Evolutionary conservation across 805 yeast genomes (phyloP).

Genomic region (Huiozyma naganishii): DNA sequence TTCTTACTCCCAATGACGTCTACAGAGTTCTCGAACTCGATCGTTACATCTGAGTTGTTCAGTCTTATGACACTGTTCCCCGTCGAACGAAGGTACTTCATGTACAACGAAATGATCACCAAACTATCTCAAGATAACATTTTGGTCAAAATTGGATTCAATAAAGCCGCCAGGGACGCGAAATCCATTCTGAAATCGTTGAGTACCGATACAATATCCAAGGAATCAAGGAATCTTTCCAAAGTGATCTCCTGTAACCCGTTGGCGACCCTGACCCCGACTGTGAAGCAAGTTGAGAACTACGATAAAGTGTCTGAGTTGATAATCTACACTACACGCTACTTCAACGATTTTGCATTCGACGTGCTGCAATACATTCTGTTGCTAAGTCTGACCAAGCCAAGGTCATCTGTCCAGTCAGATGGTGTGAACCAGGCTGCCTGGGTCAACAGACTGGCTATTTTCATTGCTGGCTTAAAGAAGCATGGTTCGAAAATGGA

Average conservation of each 20-base stretch:
- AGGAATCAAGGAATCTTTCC: slow-evolving; percentile 64
- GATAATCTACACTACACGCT: slow-evolving; percentile 67
- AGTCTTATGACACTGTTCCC: slow-evolving; percentile 43
- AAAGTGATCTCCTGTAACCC: slow-evolving; percentile 70
- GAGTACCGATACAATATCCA: slow-evolving; percentile 65
- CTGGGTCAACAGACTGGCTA: slow-evolving; percentile 79
- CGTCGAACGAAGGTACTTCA: slow-evolving; percentile 53
- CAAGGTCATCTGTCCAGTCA: slow-evolving; percentile 54
- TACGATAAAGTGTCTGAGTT: slow-evolving; percentile 77
- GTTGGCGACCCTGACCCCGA: slow-evolving; percentile 57
- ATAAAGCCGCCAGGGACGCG: slow-evolving; percentile 66
- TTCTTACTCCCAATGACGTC: slow-evolving; percentile 55
- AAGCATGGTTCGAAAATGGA: slow-evolving; percentile 45
- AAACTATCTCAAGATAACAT: slow-evolving; percentile 46
- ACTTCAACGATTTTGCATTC: slow-evolving; percentile 71
- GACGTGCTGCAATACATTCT: slow-evolving; percentile 71
- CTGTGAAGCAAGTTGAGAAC: slow-evolving; percentile 77
- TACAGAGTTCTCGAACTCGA: slow-evolving; percentile 44
- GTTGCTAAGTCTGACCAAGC: slow-evolving; percentile 56
- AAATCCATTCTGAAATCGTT: slow-evolving; percentile 69
- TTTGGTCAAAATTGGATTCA: slow-evolving; percentile 46
- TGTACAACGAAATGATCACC: slow-evolving; percentile 69
- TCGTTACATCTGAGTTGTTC: slow-evolving; percentile 51
- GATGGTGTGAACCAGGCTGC: slow-evolving; percentile 74
- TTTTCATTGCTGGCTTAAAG: slow-evolving; percentile 66